These are phyloP conservation scores for Citropsis articulata DNA, from an alignment of 345 rosid genomes.

Conservation along the genomic window DNA sequence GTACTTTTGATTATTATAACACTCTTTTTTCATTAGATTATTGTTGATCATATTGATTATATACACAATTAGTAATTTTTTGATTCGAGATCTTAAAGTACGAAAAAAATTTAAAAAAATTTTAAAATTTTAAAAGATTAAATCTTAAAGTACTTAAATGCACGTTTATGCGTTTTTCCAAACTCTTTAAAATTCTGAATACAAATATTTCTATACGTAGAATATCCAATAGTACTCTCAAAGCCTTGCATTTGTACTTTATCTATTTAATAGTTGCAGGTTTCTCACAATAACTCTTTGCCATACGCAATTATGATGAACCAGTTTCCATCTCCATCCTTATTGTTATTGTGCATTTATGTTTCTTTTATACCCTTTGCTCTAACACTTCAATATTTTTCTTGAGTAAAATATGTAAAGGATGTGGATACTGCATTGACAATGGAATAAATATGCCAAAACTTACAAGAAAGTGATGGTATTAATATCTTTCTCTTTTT, in stretches of 20 bases:
- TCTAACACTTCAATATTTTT: background rate
- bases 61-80: too few species aligned
- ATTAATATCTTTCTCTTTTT: background rate
- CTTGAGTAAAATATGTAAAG: background rate
- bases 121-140: too few species aligned
- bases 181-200: accelerated
- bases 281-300: background rate
- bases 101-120: accelerated
- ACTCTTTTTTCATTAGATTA: too few species aligned
- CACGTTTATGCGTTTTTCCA: accelerated
- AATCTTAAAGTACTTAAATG: accelerated
- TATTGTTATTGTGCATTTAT: background rate
- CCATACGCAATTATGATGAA: constrained; percentile 8
- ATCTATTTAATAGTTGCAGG: background rate
- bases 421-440: background rate
- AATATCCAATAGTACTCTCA: too few species aligned
- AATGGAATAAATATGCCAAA: background rate
- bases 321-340: background rate
- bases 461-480: background rate
- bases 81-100: accelerated
- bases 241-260: too few species aligned
- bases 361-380: background rate
- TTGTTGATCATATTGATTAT: too few species aligned
- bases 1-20: too few species aligned
- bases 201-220: accelerated